Percentiles rank a stretch among this genome's conserved stretches.
phyloP scores from a whole-genome alignment of 202 grass and related monocot genomes.

The Panicum virgatum region DNA sequence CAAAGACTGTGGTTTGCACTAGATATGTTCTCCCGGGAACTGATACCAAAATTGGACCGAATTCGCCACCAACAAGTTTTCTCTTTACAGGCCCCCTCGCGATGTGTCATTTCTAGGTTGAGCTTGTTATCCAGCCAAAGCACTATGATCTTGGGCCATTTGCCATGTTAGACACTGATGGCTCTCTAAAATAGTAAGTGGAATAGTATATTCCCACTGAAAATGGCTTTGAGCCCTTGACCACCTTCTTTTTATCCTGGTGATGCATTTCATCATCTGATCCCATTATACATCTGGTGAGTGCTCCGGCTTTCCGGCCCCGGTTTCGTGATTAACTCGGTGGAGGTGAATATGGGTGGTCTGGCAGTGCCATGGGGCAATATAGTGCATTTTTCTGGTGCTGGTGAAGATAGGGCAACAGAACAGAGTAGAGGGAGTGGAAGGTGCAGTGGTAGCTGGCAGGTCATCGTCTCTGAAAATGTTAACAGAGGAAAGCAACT shows the following conservation, averaged over 20 bases:
- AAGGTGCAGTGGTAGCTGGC: constrained; percentile 40
- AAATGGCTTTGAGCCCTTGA: constrained; percentile 32
- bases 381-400: constrained; percentile 26
- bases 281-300: constrained; percentile 38
- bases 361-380: constrained; percentile 17
- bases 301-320: constrained; percentile 34
- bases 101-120: not conserved
- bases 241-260: constrained; percentile 28
- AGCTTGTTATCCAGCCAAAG: not conserved
- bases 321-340: constrained; percentile 20
- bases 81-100: not conserved
- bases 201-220: constrained; percentile 34
- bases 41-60: constrained; percentile 32
- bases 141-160: not conserved
- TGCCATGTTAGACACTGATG: constrained; percentile 32
- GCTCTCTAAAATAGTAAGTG: constrained; percentile 42
- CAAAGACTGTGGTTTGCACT: too few species aligned
- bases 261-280: constrained; percentile 43
- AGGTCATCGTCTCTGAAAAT: constrained; percentile 48
- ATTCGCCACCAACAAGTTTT: not conserved
- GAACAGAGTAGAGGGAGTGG: constrained; percentile 23
- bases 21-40: too few species aligned
- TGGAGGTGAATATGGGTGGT: constrained; percentile 11
- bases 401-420: not conserved
- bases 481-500: constrained; percentile 41